Percentiles rank a stretch among this genome's conserved stretches.
Evolutionary conservation across 495 filamentous ascomycete genomes (phyloP).

Genomic region (Friedmanniomyces simplex): DNA sequence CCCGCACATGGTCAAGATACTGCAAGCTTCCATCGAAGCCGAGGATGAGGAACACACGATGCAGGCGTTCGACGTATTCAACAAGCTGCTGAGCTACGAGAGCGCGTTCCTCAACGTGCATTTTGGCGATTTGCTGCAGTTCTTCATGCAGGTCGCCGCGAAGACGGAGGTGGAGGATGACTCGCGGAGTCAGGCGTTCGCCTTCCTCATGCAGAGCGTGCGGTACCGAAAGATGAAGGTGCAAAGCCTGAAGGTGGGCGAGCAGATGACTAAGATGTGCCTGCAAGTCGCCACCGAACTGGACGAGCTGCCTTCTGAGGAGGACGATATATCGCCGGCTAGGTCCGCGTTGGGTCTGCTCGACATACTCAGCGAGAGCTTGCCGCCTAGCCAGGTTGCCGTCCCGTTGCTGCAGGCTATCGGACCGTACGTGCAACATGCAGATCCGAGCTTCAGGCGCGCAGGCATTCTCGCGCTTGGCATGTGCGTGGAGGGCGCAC

Average conservation of each 20-base stretch:
- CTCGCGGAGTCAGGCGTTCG: constrained; percentile 75
- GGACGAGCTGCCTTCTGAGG: constrained; percentile 54
- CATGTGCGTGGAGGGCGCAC: constrained; percentile 91
- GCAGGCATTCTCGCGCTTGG: constrained; percentile 87
- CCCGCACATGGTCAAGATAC: constrained; percentile 78
- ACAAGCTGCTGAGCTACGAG: constrained; percentile 86
- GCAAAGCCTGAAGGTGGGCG: constrained; percentile 70
- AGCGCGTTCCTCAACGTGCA: constrained; percentile 70
- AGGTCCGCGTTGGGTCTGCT: constrained; percentile 78
- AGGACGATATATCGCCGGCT: constrained; percentile 84
- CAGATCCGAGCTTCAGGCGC: constrained; percentile 66
- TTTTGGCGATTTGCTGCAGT: constrained; percentile 81
- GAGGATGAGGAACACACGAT: constrained; percentile 76
- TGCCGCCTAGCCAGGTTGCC: constrained; percentile 89
- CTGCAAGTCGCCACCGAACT: constrained; percentile 84
- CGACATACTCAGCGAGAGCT: constrained; percentile 73
- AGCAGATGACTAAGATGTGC: constrained; percentile 74
- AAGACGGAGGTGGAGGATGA: constrained; percentile 71
- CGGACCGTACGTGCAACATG: constrained; percentile 62
- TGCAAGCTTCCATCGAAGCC: constrained; percentile 68
- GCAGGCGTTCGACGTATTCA: constrained; percentile 94
- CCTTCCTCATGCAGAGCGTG: constrained; percentile 86
- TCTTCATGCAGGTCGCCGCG: constrained; percentile 82
- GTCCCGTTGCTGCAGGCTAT: constrained; percentile 82
- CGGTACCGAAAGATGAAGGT: constrained; percentile 92